Evolutionary conservation across 768 basidiomycete species (phyloP).

Genomic region (Serendipita indica): DNA sequence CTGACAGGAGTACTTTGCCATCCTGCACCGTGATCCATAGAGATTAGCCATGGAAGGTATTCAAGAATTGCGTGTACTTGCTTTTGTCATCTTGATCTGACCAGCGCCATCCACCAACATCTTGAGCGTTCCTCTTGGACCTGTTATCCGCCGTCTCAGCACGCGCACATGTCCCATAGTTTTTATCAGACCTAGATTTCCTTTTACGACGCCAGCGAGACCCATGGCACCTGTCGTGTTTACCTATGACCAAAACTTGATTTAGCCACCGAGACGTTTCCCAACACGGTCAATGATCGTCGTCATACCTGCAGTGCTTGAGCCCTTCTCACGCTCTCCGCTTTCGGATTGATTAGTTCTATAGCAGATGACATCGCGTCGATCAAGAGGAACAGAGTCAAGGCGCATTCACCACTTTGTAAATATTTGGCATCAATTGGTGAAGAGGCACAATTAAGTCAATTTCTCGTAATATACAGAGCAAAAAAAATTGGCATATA

Average conservation of each 20-base stretch:
- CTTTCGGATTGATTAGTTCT: constrained; percentile 93
- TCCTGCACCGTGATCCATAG: constrained; percentile 30
- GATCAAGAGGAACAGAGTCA: neutral
- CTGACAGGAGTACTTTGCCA: constrained; percentile 92
- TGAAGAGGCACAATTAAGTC: no score
- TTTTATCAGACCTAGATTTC: constrained; percentile 72
- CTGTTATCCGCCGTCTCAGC: no score
- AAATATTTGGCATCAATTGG: neutral
- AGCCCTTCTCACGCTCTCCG: constrained; percentile 80
- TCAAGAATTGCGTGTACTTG: constrained; percentile 13
- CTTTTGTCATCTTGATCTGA: constrained; percentile 98
- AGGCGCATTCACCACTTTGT: neutral
- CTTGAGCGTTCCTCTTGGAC: constrained; percentile 93
- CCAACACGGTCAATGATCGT: neutral
- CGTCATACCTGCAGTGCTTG: constrained; percentile 75
- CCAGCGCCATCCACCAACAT: constrained; percentile 99
- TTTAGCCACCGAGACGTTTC: neutral
- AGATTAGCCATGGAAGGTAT: neutral
- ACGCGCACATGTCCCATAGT: neutral
- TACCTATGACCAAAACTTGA: constrained; percentile 36
- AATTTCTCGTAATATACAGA: no score
- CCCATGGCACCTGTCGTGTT: constrained; percentile 93
- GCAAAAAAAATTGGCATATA: no score
- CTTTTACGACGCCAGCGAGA: constrained; percentile 91
- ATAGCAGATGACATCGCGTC: constrained; percentile 25